Base-by-base conservation (phyloP, 805 yeast genomes). In the Ogataea thermomethanolica region DNA sequence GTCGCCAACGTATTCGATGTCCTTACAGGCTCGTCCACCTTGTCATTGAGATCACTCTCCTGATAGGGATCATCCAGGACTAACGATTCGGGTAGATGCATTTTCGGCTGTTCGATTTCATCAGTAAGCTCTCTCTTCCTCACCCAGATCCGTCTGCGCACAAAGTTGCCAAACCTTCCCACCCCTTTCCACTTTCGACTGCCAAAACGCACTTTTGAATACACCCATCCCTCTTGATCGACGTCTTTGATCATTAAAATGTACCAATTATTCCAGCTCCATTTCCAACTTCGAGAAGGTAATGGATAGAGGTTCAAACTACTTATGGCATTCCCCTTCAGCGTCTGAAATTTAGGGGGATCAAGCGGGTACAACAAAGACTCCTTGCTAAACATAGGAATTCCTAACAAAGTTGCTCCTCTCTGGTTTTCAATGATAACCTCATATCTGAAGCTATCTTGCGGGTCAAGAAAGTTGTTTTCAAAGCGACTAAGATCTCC, bases 141-240 rank as follows among this genome's bases (percentile, higher is more conserved):
- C 3, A 71, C 59, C 81, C 81, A 76, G 2, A 74, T 56, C 38
- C 81, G 54, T 33, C 78, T 52, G 33, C 82, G 49, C 2, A 74
- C 71, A 52, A 72, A 71, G 43, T 73, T 73, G 0, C 79, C 78
- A 45, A 73, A 59, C 32, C 65, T 55, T 29, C 71, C 72, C 29
- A 66, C 65, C 4, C 80, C 81, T 48, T 70, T 71, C 82, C 82
- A 76, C 28, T 57, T 53, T 32, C 53, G 54, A 36, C 71, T 61
- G 9, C 62, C 62, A 52, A 73, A 73, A 12, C 69, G 48, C 2
- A 67, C 34, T n/a, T 54, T 45, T 29, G 75, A 66, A 48, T 76
- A 76, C 3, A 70, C 57, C 80, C 81, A 76, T 3, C 82, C 82
- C 44, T 71, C 72, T 44, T 76, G 80, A 49, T 76, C 82, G 23